A percentile compares a stretch with the other conserved stretches of the same genome.
phyloP scores from a whole-genome alignment of 345 rosid genomes.

The Linum tenue region DNA sequence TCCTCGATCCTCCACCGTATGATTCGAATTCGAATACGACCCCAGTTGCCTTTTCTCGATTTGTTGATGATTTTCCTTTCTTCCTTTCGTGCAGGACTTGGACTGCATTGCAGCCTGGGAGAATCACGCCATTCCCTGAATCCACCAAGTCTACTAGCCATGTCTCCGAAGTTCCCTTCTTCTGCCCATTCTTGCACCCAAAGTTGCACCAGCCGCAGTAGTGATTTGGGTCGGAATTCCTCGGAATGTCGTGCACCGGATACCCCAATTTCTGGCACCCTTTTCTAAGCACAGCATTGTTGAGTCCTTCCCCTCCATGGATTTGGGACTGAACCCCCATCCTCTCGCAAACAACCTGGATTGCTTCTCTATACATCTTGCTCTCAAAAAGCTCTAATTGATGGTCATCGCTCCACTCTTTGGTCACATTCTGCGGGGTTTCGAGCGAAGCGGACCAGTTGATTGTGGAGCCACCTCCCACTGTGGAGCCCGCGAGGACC shows the following conservation, averaged over 20 bases:
- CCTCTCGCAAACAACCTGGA: slow-evolving; percentile 55
- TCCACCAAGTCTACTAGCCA: slow-evolving; percentile 73
- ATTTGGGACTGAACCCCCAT: slow-evolving; percentile 72
- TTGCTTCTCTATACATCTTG: slow-evolving; percentile 46
- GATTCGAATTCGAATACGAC: slow-evolving; percentile 39
- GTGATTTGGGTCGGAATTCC: slow-evolving; percentile 60
- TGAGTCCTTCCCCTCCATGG: slow-evolving; percentile 56
- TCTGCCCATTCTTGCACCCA: slow-evolving; percentile 78
- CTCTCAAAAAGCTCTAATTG: slow-evolving; percentile 48
- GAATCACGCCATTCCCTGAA: slow-evolving; percentile 61
- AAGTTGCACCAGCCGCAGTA: slow-evolving; percentile 76
- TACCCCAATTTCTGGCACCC: slow-evolving; percentile 72
- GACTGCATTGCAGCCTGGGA: slow-evolving; percentile 54
- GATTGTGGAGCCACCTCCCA: slow-evolving; percentile 77
- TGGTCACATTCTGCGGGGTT: slow-evolving; percentile 64
- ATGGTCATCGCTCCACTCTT: slow-evolving; percentile 46
- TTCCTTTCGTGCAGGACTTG: slow-evolving; percentile 34
- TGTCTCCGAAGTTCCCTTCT: slow-evolving; percentile 68
- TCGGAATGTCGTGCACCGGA: slow-evolving; percentile 42
- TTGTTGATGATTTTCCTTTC: slow-evolving; percentile 11
- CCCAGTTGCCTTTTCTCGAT: slow-evolving; percentile 36
- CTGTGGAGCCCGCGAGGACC: slow-evolving; percentile 69
- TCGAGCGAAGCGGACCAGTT: slow-evolving; percentile 80
- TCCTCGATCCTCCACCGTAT: slow-evolving; percentile 14
- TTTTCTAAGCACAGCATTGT: slow-evolving; percentile 53